These are phyloP conservation scores for Nannochloris sp. DNA, from an alignment of 139 green algal genomes.

Conservation along the genomic window DNA sequence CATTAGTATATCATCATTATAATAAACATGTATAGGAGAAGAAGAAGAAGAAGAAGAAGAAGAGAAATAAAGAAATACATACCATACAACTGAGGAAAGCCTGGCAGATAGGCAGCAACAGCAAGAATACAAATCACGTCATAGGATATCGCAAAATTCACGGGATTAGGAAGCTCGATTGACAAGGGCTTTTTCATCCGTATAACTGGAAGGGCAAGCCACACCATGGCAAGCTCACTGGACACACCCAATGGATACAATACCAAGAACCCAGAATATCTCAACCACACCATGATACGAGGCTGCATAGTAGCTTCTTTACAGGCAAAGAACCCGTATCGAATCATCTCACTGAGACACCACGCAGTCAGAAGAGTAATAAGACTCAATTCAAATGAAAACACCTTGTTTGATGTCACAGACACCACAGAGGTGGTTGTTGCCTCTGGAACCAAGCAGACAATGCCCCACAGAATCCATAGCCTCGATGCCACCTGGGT, in stretches of 20 bases:
- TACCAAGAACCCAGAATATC: slow-evolving; percentile 83
- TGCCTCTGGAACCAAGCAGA: slow-evolving; percentile 39
- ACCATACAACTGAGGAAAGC: slow-evolving; percentile 67
- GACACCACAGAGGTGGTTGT: slow-evolving; percentile 18
- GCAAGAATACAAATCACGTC: slow-evolving; percentile 36
- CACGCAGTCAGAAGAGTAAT: slow-evolving; percentile 72
- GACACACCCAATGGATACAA: slow-evolving; percentile 85
- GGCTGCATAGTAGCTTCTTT: slow-evolving; percentile 56
- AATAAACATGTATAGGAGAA: no score
- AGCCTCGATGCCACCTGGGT: slow-evolving; percentile 78
- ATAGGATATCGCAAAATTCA: slow-evolving; percentile 82
- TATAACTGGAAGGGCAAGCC: slow-evolving; percentile 58
- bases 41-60: no score
- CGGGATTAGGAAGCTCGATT: slow-evolving; percentile 65
- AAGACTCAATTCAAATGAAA: slow-evolving; percentile 47
- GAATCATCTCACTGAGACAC: slow-evolving; percentile 79
- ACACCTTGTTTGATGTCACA: neutral
- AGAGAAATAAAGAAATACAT: no score
- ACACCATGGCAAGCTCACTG: slow-evolving; percentile 74
- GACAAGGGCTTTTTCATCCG: slow-evolving; percentile 12
- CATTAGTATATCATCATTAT: no score
- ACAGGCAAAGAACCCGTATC: slow-evolving; percentile 83
- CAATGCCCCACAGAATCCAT: slow-evolving; percentile 79
- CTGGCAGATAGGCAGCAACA: slow-evolving; percentile 48
- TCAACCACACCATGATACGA: slow-evolving; percentile 72